These are phyloP conservation scores for Pseudevernia furfuracea DNA, from an alignment of 495 filamentous ascomycete species.

Conservation along the genomic window DNA sequence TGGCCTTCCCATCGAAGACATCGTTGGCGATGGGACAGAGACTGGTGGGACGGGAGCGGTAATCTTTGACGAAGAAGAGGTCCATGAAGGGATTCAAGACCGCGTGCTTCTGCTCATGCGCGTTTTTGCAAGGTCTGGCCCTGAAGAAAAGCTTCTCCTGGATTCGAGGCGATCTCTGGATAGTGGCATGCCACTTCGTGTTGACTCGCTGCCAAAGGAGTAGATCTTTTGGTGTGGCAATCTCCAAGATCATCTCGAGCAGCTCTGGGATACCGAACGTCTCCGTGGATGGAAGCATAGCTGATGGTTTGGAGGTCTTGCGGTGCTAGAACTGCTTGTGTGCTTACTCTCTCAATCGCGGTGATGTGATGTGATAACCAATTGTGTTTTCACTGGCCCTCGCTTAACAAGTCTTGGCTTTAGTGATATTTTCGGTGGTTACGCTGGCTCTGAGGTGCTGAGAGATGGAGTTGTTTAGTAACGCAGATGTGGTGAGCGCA, in stretches of 20 bases:
- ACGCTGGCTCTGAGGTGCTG: background rate
- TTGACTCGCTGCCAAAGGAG: slow-evolving; percentile 14
- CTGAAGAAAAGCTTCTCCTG: slow-evolving; percentile 4
- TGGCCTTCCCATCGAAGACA: background rate
- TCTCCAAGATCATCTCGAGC: background rate
- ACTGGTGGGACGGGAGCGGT: no score
- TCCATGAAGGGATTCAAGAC: background rate
- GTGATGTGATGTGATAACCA: background rate
- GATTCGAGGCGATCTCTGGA: background rate
- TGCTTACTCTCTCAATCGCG: background rate
- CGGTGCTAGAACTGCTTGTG: background rate
- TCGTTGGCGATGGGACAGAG: background rate
- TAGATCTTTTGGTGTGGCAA: background rate
- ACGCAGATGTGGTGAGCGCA: background rate
- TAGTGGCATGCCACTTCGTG: background rate
- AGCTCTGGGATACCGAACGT: background rate
- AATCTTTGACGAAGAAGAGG: background rate
- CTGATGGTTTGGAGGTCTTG: background rate
- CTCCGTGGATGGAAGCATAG: slow-evolving; percentile 1
- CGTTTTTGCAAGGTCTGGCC: background rate
- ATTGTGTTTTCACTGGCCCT: background rate
- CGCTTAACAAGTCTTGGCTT: background rate
- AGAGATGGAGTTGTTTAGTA: background rate
- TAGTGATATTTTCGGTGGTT: background rate
- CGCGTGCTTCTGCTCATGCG: no score